Evolutionary conservation across 805 yeast genomes (phyloP).

Genomic region (Sungouiozyma ichnusensis): DNA sequence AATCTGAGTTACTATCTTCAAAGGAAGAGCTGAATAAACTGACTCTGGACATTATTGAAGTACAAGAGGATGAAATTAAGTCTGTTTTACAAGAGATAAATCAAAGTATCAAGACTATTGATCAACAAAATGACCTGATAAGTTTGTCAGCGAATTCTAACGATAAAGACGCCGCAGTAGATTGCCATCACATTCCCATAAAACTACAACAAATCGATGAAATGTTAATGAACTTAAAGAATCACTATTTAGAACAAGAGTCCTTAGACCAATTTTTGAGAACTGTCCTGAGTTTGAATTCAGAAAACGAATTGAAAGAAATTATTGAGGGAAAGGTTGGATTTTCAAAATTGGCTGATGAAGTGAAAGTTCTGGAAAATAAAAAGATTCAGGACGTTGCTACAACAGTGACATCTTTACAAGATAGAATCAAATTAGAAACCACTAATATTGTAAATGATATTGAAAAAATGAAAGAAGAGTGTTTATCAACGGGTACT

Average conservation of each 20-base stretch:
- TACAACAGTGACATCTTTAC: background rate
- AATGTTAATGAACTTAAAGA: constrained; percentile 15
- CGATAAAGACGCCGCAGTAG: constrained; percentile 5
- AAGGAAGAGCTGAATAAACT: constrained; percentile 10
- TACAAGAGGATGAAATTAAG: constrained; percentile 14
- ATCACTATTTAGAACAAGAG: constrained; percentile 25
- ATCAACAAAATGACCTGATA: constrained; percentile 17
- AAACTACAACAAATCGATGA: constrained; percentile 15
- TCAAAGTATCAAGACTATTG: constrained; percentile 13
- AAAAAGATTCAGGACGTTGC: constrained; percentile 6
- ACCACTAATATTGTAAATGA: constrained; percentile 4
- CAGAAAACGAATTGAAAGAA: constrained; percentile 1
- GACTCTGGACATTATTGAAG: constrained; percentile 12
- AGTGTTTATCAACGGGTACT: constrained; percentile 13
- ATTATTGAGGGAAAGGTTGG: constrained; percentile 12
- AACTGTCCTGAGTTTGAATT: constrained; percentile 17
- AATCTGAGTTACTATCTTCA: constrained; percentile 6
- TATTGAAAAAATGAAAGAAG: constrained; percentile 10
- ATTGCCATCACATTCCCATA: constrained; percentile 10
- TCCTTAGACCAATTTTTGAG: constrained; percentile 25
- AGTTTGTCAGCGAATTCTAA: constrained; percentile 1
- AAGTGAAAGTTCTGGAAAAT: constrained; percentile 14
- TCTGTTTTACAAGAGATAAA: constrained; percentile 15
- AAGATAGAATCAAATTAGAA: constrained; percentile 9
- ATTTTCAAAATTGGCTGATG: constrained; percentile 12